phyloP scores from a whole-genome alignment of 2,329 filamentous ascomycete species.

The Juglanconis sp. region DNA sequence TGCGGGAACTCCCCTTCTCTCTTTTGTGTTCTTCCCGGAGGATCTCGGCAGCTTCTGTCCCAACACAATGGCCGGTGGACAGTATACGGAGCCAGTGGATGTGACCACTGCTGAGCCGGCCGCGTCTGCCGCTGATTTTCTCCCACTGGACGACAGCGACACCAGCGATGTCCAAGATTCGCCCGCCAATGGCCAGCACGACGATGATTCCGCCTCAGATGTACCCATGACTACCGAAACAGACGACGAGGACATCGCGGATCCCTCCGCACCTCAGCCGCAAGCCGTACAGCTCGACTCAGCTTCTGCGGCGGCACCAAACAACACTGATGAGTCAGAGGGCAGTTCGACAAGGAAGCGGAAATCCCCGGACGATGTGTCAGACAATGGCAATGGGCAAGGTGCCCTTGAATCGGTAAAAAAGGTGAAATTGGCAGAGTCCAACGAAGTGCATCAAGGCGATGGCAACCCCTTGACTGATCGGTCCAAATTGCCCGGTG shows the following conservation, averaged over 20 bases:
- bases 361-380: constrained; percentile 21
- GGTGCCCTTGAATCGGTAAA: constrained; percentile 20
- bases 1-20: constrained; percentile 1
- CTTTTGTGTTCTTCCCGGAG: constrained; percentile 10
- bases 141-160: constrained; percentile 19
- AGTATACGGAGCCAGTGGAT: constrained; percentile 2
- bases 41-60: constrained; percentile 5
- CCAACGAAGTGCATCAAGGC: constrained; percentile 6
- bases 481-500: constrained; percentile 46
- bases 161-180: constrained; percentile 7
- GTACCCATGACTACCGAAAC: constrained; percentile 33
- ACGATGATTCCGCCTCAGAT: constrained; percentile 30
- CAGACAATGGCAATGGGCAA: constrained; percentile 2
- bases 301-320: background rate
- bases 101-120: constrained; percentile 11
- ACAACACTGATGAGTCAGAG: constrained; percentile 12
- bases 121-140: constrained; percentile 16
- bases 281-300: background rate
- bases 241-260: constrained; percentile 27
- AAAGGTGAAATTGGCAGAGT: constrained; percentile 26
- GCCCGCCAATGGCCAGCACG: constrained; percentile 4
- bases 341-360: constrained; percentile 28
- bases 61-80: constrained; percentile 15
- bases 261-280: background rate
- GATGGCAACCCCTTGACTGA: constrained; percentile 15